A percentile compares a stretch with the other conserved stretches of the same genome.
Conservation (phyloP, 139 green algal species). For the Zygnema circumcarinatum region DNA sequence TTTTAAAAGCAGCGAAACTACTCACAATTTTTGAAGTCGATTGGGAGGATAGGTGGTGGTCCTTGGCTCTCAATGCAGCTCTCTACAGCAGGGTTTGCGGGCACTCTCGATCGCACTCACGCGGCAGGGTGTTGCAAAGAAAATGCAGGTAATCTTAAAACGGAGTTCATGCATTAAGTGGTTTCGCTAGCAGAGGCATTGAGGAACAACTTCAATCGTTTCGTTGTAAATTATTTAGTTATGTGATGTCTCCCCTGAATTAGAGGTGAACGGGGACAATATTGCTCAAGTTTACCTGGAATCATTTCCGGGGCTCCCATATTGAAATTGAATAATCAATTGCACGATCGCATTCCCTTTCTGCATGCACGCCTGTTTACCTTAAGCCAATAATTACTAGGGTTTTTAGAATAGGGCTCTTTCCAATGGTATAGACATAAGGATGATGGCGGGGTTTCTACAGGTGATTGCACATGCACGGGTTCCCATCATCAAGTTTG, state of each 20-base stretch:
- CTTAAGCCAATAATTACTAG: neutral
- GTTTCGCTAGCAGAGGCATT: too few species aligned
- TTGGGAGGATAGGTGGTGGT: conserved; percentile 36
- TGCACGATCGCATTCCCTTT: too few species aligned
- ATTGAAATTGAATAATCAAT: too few species aligned
- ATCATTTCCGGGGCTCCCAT: too few species aligned
- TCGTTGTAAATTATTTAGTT: too few species aligned
- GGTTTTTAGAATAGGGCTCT: neutral
- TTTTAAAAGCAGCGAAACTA: neutral
- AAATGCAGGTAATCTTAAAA: conserved; percentile 89
- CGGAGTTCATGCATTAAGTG: too few species aligned
- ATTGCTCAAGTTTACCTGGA: too few species aligned
- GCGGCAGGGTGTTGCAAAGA: conserved; percentile 69
- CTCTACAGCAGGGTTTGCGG: conserved; percentile 65
- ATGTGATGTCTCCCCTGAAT: too few species aligned
- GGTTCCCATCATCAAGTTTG: conserved; percentile 97
- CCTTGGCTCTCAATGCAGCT: conserved; percentile 26
- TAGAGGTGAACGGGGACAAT: too few species aligned
- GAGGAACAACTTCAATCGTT: too few species aligned
- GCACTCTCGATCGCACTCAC: conserved; percentile 75
- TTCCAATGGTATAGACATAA: too few species aligned
- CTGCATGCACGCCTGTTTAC: neutral
- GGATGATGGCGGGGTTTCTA: neutral
- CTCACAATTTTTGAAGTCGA: neutral
- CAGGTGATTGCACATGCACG: conserved; percentile 88